phyloP scores from a whole-genome alignment of 2,329 filamentous ascomycete species.

The Claviceps lovelessii region DNA sequence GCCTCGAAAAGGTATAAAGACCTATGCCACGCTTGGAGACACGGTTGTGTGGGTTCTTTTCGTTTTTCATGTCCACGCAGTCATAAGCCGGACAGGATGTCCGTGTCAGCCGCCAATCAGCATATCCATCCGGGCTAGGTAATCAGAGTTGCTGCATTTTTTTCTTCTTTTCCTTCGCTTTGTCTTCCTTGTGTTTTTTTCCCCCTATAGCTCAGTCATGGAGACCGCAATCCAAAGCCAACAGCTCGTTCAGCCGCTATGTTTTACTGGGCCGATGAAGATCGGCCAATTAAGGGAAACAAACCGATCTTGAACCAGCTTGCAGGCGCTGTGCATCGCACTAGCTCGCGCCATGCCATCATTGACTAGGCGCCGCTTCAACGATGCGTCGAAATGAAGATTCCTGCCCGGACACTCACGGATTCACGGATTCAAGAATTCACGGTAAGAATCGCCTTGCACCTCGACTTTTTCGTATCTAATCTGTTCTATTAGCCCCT shows the following conservation, averaged over 20 bases:
- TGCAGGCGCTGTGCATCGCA: slow-evolving; percentile 20
- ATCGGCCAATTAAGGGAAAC: background rate
- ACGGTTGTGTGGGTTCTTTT: background rate
- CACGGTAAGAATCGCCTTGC: background rate
- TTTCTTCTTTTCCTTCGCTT: background rate
- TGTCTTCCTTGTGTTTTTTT: background rate
- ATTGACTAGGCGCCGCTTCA: slow-evolving; percentile 5
- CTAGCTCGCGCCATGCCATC: slow-evolving; percentile 13
- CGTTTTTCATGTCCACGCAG: background rate
- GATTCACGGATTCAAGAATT: background rate
- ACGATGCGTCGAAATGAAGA: background rate
- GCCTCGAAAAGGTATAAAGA: too few relatives aligned
- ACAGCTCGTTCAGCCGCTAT: background rate
- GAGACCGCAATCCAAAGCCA: background rate
- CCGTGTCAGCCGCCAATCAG: background rate
- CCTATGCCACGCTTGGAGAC: background rate
- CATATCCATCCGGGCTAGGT: background rate
- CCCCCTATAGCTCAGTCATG: background rate
- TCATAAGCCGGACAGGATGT: background rate
- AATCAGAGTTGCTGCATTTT: too few relatives aligned
- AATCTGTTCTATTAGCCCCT: background rate
- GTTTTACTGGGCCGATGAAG: background rate
- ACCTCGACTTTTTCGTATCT: background rate
- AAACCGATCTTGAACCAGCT: slow-evolving; percentile 16
- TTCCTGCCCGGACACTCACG: background rate